Evolutionary conservation across 805 yeast genomes (phyloP).

Genomic region (Cyberlindnera galapagoensis): DNA sequence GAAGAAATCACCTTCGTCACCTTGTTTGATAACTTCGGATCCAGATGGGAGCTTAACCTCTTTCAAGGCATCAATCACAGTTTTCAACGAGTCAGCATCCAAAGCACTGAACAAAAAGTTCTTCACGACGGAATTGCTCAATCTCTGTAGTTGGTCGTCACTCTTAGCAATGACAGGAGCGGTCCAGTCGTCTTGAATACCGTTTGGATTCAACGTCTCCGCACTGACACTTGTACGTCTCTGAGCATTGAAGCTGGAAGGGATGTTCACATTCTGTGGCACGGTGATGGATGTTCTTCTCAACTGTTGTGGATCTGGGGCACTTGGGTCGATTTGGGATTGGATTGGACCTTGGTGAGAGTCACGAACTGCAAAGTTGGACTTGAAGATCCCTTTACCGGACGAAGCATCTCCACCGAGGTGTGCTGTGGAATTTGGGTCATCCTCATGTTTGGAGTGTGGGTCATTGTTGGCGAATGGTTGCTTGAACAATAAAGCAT

Average conservation of each 20-base stretch:
- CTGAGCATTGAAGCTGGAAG: conserved; percentile 62
- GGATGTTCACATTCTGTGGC: conserved; percentile 31
- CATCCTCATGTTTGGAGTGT: conserved; percentile 37
- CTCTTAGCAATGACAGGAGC: conserved; percentile 64
- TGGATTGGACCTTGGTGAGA: conserved; percentile 11
- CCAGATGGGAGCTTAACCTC: conserved; percentile 58
- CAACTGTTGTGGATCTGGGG: conserved; percentile 6
- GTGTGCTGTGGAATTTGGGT: conserved; percentile 13
- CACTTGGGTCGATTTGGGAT: conserved; percentile 19
- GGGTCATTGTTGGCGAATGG: conserved; percentile 63
- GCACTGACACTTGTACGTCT: conserved; percentile 90
- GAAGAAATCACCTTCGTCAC: conserved; percentile 92
- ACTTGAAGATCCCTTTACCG: conserved; percentile 18
- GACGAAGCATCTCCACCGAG: too few species aligned
- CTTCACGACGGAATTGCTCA: conserved; percentile 64
- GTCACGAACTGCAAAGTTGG: conserved; percentile 22
- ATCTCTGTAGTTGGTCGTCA: conserved; percentile 56
- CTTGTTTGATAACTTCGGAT: conserved; percentile 73
- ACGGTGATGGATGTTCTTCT: conserved; percentile 12
- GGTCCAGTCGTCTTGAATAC: conserved; percentile 59
- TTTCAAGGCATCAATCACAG: conserved; percentile 79
- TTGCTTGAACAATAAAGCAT: conserved; percentile 24
- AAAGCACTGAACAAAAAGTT: conserved; percentile 82
- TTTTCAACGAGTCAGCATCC: conserved; percentile 67
- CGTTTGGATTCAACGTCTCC: conserved; percentile 75